Evolutionary conservation across 257 asterid species (phyloP).

Genomic region (Knoxia roxburghii): DNA sequence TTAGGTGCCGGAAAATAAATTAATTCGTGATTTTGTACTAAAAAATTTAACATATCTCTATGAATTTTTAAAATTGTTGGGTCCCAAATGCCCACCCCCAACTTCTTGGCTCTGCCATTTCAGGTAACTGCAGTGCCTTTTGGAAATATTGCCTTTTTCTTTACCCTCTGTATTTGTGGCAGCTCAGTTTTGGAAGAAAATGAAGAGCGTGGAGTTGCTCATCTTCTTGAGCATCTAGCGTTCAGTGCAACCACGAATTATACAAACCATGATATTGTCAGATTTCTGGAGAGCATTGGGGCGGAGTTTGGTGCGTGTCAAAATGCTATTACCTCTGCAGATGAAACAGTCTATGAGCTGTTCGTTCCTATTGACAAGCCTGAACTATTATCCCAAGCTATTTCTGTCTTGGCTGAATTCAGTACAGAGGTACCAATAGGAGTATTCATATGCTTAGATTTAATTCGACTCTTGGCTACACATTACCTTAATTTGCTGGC

Average conservation of each 20-base stretch:
- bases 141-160: too few relatives aligned
- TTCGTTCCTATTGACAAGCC: slow-evolving; percentile 96
- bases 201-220: slow-evolving; percentile 98
- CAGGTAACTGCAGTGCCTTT: too few relatives aligned
- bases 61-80: too few relatives aligned
- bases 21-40: too few relatives aligned
- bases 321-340: slow-evolving; percentile 84
- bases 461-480: not conserved
- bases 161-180: slow-evolving; percentile 21
- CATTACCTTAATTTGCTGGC: slow-evolving; percentile 1
- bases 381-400: slow-evolving; percentile 78
- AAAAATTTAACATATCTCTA: too few relatives aligned
- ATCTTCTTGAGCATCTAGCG: slow-evolving; percentile 92
- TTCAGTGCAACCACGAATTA: slow-evolving; percentile 91
- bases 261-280: slow-evolving; percentile 85
- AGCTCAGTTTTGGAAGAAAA: slow-evolving; percentile 98
- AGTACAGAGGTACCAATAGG: slow-evolving; percentile 65
- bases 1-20: too few relatives aligned
- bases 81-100: too few relatives aligned
- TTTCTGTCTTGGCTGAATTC: slow-evolving; percentile 83
- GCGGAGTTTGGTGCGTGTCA: slow-evolving; percentile 98
- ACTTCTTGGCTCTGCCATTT: too few relatives aligned
- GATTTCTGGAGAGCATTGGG: slow-evolving; percentile 89
- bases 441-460: slow-evolving; percentile 14
- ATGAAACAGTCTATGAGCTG: slow-evolving; percentile 88